A percentile compares a stretch with the other conserved stretches of the same genome.
Conservation (phyloP, 2,329 filamentous ascomycete genomes). For the Aphanocladium album region DNA sequence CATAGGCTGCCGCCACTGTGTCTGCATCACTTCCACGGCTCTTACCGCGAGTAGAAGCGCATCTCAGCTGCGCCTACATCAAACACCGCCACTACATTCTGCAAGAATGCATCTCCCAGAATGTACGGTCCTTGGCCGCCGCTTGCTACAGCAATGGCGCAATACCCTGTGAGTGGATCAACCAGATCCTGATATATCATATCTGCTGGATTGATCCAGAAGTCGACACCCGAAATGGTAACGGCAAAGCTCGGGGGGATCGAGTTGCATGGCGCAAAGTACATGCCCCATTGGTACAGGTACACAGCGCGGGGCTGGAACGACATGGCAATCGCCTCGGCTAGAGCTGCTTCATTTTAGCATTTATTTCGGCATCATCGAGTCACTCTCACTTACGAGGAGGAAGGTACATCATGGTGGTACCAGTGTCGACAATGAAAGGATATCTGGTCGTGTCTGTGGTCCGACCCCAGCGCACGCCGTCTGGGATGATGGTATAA, state of each 20-base stretch:
- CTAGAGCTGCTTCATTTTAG: slow-evolving; percentile 32
- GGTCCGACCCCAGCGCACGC: slow-evolving; percentile 39
- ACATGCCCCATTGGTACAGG: slow-evolving; percentile 41
- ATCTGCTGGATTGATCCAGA: slow-evolving; percentile 44
- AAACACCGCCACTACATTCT: slow-evolving; percentile 46
- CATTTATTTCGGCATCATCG: background rate
- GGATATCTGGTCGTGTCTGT: slow-evolving; percentile 39
- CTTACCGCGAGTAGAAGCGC: slow-evolving; percentile 32
- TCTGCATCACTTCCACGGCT: background rate
- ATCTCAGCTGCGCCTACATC: slow-evolving; percentile 42
- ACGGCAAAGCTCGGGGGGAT: slow-evolving; percentile 41
- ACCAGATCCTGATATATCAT: slow-evolving; percentile 40
- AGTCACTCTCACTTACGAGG: slow-evolving; percentile 32
- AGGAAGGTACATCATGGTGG: slow-evolving; percentile 46
- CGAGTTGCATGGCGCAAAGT: slow-evolving; percentile 46
- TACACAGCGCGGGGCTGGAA: slow-evolving; percentile 45
- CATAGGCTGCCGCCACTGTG: slow-evolving; percentile 6
- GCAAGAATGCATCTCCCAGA: slow-evolving; percentile 45
- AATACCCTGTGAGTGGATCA: slow-evolving; percentile 42
- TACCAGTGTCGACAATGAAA: slow-evolving; percentile 49
- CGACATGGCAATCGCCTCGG: slow-evolving; percentile 40
- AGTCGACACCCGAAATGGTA: slow-evolving; percentile 37
- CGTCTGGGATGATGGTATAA: slow-evolving; percentile 49
- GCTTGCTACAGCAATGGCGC: slow-evolving; percentile 42
- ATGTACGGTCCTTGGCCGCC: slow-evolving; percentile 44